Conservation (phyloP, 1,284 basidiomycete genomes). For the Waitea zeae region DNA sequence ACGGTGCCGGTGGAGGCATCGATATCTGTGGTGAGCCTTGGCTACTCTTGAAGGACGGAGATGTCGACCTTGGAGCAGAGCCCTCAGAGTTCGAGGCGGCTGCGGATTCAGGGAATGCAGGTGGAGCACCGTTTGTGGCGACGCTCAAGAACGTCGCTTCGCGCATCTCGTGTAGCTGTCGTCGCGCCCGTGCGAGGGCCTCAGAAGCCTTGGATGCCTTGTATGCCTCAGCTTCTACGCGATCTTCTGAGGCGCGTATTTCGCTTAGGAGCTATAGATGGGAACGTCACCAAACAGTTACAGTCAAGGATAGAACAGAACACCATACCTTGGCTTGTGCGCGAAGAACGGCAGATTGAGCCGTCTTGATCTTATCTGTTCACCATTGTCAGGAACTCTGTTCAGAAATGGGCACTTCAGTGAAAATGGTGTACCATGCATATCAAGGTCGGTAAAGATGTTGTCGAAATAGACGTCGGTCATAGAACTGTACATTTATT, state of each 20-base stretch:
- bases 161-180: not conserved
- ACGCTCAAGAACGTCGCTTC: not conserved
- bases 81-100: too few species aligned
- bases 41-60: too few species aligned
- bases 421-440: not conserved
- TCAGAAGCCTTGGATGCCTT: not conserved
- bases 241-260: not conserved
- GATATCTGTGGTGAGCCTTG: too few species aligned
- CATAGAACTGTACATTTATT: not conserved
- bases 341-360: not conserved
- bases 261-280: not conserved
- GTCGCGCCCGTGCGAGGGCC: not conserved
- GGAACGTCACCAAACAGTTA: too few species aligned
- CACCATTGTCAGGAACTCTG: not conserved
- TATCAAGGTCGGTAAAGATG: not conserved
- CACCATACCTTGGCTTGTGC: not conserved
- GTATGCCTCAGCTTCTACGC: not conserved
- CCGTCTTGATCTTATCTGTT: not conserved
- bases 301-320: not conserved
- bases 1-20: too few species aligned
- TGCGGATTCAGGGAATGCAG: not conserved
- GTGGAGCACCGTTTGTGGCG: not conserved
- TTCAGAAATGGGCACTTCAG: not conserved
- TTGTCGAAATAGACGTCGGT: not conserved
- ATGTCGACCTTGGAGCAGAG: too few species aligned